Percentiles rank a stretch among this genome's conserved stretches.
phyloP scores from a whole-genome alignment of 177 flowering plant species.

The Vitis hybrid region DNA sequence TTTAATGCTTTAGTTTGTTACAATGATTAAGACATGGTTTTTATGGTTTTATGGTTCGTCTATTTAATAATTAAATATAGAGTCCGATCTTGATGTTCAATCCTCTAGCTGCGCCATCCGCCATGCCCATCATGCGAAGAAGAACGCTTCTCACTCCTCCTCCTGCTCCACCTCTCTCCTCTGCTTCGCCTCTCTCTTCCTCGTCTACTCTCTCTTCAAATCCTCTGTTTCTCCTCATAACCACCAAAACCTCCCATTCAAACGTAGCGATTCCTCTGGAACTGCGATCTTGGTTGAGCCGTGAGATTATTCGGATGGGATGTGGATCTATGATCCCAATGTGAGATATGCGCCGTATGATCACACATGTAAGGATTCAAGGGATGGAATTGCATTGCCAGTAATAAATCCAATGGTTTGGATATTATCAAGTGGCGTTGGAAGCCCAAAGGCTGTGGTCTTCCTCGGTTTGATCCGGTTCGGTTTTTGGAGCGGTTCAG shows the following conservation, averaged over 20 bases:
- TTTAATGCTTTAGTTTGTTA: too few relatives aligned
- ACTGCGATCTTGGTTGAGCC: neutral
- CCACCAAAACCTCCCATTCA: neutral
- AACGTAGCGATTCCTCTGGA: neutral
- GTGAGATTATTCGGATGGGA: conserved; percentile 69
- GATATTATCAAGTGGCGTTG: conserved; percentile 74
- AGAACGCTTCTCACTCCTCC: neutral
- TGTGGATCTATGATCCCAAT: conserved; percentile 69
- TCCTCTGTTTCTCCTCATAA: conserved; percentile 12
- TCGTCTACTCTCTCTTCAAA: conserved; percentile 45
- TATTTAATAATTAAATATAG: too few relatives aligned
- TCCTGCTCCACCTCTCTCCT: conserved; percentile 46
- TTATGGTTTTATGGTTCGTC: too few relatives aligned
- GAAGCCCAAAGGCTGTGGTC: conserved; percentile 66
- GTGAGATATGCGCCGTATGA: conserved; percentile 48
- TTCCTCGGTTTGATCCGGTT: conserved; percentile 67
- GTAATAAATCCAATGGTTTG: conserved; percentile 57
- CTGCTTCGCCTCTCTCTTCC: conserved; percentile 42
- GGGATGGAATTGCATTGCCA: conserved; percentile 87
- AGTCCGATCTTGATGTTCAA: too few relatives aligned
- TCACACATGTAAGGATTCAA: conserved; percentile 86
- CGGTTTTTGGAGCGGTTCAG: conserved; percentile 55
- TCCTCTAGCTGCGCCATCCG: neutral
- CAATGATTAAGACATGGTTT: too few relatives aligned
- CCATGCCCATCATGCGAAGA: too few relatives aligned